phyloP scores from a whole-genome alignment of 495 filamentous ascomycete genomes.

The Peziza echinospora region DNA sequence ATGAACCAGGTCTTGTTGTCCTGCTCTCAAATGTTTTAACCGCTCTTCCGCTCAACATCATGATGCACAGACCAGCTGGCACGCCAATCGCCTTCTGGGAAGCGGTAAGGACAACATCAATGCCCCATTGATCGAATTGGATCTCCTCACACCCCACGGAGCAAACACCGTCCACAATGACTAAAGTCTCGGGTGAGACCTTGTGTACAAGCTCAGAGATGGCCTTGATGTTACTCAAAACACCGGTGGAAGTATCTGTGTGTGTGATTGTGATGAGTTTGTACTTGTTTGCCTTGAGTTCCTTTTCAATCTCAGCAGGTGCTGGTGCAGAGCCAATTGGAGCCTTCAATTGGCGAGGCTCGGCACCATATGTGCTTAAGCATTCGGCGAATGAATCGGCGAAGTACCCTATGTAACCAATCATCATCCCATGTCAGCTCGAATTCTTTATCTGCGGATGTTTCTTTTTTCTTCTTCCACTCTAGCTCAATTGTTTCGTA shows the following conservation, averaged over 20 bases:
- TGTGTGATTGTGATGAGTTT: slow-evolving; percentile 87
- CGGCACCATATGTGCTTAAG: slow-evolving; percentile 71
- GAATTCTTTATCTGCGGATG: too few species aligned
- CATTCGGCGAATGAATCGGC: slow-evolving; percentile 87
- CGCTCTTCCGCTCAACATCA: slow-evolving; percentile 80
- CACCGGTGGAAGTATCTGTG: slow-evolving; percentile 91
- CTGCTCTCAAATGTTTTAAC: slow-evolving; percentile 58
- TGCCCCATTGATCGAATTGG: slow-evolving; percentile 77
- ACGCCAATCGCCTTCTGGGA: slow-evolving; percentile 92
- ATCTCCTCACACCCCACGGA: slow-evolving; percentile 92
- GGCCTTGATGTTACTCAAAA: slow-evolving; percentile 70
- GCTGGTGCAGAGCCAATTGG: slow-evolving; percentile 77
- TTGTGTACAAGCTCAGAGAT: slow-evolving; percentile 60
- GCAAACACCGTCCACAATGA: slow-evolving; percentile 91
- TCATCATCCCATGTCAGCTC: too few species aligned
- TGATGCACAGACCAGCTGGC: slow-evolving; percentile 77
- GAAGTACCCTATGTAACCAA: slow-evolving; percentile 66
- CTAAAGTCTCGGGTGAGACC: slow-evolving; percentile 71
- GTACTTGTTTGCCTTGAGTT: slow-evolving; percentile 70
- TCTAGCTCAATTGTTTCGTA: too few species aligned
- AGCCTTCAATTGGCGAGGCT: slow-evolving; percentile 70
- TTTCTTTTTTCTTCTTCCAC: too few species aligned
- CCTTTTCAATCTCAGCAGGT: slow-evolving; percentile 64
- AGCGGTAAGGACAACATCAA: slow-evolving; percentile 84
- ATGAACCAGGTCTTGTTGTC: slow-evolving; percentile 57